phyloP scores from a whole-genome alignment of 176 grass and related monocot species.

The Aechmea fasciata region DNA sequence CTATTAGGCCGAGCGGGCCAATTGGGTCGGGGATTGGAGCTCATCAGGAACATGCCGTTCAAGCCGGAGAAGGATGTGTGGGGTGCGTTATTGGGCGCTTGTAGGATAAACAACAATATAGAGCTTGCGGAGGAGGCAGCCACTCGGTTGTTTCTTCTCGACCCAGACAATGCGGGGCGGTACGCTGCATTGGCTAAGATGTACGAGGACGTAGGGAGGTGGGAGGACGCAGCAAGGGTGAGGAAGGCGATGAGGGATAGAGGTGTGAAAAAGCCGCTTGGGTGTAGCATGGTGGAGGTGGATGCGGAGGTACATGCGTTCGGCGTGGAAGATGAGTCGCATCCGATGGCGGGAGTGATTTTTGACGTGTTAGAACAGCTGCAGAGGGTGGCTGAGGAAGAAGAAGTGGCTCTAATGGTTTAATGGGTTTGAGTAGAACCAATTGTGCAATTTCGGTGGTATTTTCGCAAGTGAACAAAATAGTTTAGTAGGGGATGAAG shows the following conservation, averaged over 20 bases:
- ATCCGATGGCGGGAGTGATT: neutral
- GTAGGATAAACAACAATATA: conserved; percentile 9
- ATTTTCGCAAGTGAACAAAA: neutral
- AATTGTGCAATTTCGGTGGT: neutral
- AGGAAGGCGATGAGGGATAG: conserved; percentile 8
- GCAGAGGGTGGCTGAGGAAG: neutral
- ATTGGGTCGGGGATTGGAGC: conserved; percentile 1
- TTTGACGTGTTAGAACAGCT: conserved; percentile 6
- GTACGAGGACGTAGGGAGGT: conserved; percentile 16
- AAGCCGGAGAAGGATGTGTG: conserved; percentile 17
- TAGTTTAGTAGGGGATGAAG: neutral
- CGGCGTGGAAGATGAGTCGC: conserved; percentile 10
- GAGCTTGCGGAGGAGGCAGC: conserved; percentile 17
- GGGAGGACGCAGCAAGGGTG: conserved; percentile 17
- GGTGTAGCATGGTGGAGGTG: conserved; percentile 15
- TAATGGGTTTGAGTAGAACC: neutral
- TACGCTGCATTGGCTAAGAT: conserved; percentile 19
- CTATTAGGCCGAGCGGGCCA: conserved; percentile 18
- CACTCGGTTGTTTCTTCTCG: conserved; percentile 10
- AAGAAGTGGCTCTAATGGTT: neutral
- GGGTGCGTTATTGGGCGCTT: conserved; percentile 17
- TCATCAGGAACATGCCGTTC: conserved; percentile 6
- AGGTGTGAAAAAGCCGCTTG: conserved; percentile 17
- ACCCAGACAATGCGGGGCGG: conserved; percentile 4
- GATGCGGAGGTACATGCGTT: neutral